Evolutionary conservation across 805 yeast genomes (phyloP).

Genomic region (Ogataea chonburiensis): DNA sequence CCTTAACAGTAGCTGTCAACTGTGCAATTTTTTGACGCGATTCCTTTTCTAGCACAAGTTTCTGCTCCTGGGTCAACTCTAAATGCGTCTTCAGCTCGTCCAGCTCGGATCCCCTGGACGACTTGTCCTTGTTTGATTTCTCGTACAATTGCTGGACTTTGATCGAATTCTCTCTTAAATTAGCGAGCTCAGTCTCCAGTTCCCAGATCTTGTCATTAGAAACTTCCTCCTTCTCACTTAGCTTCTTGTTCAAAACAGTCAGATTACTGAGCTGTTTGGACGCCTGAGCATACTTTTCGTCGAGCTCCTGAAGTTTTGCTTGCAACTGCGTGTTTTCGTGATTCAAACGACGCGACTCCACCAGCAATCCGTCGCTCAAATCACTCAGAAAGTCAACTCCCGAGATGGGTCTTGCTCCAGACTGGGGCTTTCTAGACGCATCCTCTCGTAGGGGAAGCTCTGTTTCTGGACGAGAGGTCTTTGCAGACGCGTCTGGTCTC

Average conservation of each 20-base stretch:
- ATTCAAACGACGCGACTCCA: conserved; percentile 68
- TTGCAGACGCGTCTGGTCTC: conserved; percentile 8
- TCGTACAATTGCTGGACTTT: conserved; percentile 41
- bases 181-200: conserved; percentile 48
- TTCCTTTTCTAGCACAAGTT: conserved; percentile 40
- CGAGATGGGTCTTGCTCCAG: conserved; percentile 38
- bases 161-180: conserved; percentile 42
- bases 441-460: neutral
- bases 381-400: conserved; percentile 74
- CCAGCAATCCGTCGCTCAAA: conserved; percentile 65
- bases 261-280: conserved; percentile 39
- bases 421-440: neutral
- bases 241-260: conserved; percentile 31
- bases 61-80: conserved; percentile 44
- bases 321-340: conserved; percentile 57
- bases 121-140: conserved; percentile 40
- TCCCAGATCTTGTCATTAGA: conserved; percentile 65
- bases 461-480: neutral
- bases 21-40: conserved; percentile 37
- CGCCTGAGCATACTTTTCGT: conserved; percentile 42
- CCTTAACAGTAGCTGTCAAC: conserved; percentile 43
- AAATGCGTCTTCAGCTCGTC: conserved; percentile 44
- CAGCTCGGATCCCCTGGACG: conserved; percentile 24
- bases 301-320: conserved; percentile 40
- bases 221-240: conserved; percentile 43